Conservation (phyloP, 176 grass and related monocot species). For the Aegilops longissima region DNA sequence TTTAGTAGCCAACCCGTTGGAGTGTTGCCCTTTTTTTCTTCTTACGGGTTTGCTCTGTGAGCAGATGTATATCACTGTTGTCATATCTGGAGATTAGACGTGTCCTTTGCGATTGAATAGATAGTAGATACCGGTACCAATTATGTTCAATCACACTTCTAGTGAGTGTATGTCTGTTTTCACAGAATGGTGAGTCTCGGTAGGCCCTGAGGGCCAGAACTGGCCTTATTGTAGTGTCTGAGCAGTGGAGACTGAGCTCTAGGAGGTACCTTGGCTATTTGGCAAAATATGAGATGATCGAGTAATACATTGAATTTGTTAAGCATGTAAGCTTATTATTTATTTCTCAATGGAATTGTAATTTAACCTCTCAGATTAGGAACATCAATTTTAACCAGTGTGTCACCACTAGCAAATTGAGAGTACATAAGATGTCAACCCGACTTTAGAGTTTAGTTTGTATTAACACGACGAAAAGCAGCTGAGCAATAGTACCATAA, state of each 20-base stretch:
- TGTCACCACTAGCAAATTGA: neutral
- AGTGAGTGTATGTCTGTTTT: constrained; percentile 2
- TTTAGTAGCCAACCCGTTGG: neutral
- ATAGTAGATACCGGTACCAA: neutral
- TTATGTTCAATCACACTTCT: neutral
- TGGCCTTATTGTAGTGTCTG: neutral
- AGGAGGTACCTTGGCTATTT: neutral
- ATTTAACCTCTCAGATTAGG: neutral
- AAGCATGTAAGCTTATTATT: neutral
- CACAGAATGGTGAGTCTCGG: neutral
- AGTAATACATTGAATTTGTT: neutral
- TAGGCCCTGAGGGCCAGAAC: neutral
- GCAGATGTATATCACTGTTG: neutral
- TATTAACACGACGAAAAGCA: neutral
- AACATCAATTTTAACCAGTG: neutral
- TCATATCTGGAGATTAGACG: neutral
- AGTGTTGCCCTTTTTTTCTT: neutral
- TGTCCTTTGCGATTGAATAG: neutral
- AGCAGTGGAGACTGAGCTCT: neutral
- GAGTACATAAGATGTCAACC: neutral
- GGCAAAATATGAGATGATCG: neutral
- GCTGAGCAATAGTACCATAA: neutral
- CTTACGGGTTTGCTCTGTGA: neutral
- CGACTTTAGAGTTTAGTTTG: neutral
- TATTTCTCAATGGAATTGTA: neutral